Conservation (phyloP, 306 rosid species). For the Cicer yamashitae region DNA sequence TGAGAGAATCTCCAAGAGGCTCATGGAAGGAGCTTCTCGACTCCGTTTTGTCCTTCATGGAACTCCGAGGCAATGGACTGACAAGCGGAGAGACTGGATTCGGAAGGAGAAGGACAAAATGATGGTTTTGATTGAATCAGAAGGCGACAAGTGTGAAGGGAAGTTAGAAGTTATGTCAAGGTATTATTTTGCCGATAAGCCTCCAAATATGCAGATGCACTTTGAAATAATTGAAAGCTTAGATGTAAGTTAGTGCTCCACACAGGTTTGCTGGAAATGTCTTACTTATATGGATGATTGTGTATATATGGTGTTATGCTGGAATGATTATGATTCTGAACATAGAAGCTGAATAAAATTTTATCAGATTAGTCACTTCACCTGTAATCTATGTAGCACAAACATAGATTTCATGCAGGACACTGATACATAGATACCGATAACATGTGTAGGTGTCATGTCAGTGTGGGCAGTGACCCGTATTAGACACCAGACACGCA, state of each 20-base stretch:
- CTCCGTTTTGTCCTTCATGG: slow-evolving; percentile 81
- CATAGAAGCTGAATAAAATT: slow-evolving; percentile 14
- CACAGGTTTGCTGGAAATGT: slow-evolving; percentile 16
- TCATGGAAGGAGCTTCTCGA: slow-evolving; percentile 48
- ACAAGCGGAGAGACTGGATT: slow-evolving; percentile 70
- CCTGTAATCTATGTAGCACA: no score
- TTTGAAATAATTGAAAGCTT: slow-evolving; percentile 78
- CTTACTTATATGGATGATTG: background rate
- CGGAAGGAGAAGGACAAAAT: slow-evolving; percentile 63
- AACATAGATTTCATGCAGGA: no score
- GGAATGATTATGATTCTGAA: background rate
- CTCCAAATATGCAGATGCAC: slow-evolving; percentile 81
- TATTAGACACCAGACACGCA: no score
- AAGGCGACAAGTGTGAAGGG: slow-evolving; percentile 55
- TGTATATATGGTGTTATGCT: slow-evolving; percentile 26
- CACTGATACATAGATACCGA: no score
- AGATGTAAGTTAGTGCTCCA: slow-evolving; percentile 53
- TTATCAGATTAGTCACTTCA: background rate
- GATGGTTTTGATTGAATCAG: slow-evolving; percentile 62
- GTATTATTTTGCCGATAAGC: slow-evolving; percentile 66
- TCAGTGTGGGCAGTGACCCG: no score
- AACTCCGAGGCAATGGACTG: slow-evolving; percentile 89
- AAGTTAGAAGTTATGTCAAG: slow-evolving; percentile 57
- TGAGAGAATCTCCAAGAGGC: slow-evolving; percentile 57
- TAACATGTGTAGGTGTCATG: no score